These are phyloP conservation scores for Fusarium sp. DNA, from an alignment of 2,329 filamentous ascomycete species.

Conservation along the genomic window DNA sequence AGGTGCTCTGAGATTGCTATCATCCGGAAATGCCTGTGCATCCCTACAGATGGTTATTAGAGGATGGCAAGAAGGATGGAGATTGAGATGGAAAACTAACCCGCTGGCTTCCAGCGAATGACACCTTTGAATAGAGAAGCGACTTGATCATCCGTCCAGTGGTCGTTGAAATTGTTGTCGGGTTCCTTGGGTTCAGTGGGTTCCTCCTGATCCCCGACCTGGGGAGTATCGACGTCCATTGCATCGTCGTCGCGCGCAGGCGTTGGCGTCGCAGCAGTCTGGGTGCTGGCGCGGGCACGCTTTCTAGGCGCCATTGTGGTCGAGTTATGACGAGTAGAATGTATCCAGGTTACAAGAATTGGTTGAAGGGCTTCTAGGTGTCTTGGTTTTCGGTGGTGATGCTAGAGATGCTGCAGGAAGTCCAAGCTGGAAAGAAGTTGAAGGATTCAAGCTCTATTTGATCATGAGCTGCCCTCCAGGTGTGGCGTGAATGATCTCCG, in stretches of 20 bases:
- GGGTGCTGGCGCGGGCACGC: constrained; percentile 68
- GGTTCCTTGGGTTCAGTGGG: constrained; percentile 36
- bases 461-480: constrained; percentile 5
- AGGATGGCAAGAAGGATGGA: constrained; percentile 3
- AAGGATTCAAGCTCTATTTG: constrained; percentile 10
- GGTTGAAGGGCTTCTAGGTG: background rate
- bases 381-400: background rate
- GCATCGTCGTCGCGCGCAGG: constrained; percentile 67
- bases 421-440: constrained; percentile 8
- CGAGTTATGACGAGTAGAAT: background rate
- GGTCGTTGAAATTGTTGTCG: constrained; percentile 64
- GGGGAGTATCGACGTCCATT: constrained; percentile 70
- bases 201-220: constrained; percentile 62
- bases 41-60: constrained; percentile 64
- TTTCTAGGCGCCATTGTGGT: constrained; percentile 76
- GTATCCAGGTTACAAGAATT: background rate
- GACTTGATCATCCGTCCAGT: constrained; percentile 96
- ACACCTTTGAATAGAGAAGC: constrained; percentile 93
- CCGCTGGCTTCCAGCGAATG: constrained; percentile 96
- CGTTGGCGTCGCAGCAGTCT: constrained; percentile 69
- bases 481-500: constrained; percentile 32
- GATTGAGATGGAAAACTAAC: constrained; percentile 56
- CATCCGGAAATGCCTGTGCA: constrained; percentile 96
- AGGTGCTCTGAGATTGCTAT: constrained; percentile 85
- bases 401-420: background rate